Percentiles rank a stretch among this genome's conserved stretches.
Conservation (phyloP, 306 rosid species). For the Vigna mungo region DNA sequence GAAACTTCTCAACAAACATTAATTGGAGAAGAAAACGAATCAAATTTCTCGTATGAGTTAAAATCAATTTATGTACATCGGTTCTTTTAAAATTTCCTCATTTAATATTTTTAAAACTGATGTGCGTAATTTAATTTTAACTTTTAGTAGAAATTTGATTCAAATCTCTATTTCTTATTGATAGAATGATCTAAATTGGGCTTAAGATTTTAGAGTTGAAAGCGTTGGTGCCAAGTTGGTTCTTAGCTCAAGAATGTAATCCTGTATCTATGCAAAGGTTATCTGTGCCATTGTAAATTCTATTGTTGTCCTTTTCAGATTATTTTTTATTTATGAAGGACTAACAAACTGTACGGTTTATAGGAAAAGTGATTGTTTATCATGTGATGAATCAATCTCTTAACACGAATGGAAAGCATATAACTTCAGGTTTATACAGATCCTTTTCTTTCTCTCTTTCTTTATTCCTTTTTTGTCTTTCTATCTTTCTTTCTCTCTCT, state of each 20-base stretch:
- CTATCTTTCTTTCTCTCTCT: no score
- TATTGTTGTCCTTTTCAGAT: slow-evolving; percentile 38
- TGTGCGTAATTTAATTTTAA: slow-evolving; percentile 9
- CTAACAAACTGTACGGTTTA: slow-evolving; percentile 40
- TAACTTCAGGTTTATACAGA: slow-evolving; percentile 14
- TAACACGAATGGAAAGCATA: slow-evolving; percentile 13
- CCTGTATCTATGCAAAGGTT: slow-evolving; percentile 23
- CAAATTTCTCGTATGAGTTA: neutral
- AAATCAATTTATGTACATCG: neutral
- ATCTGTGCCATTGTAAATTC: slow-evolving; percentile 38
- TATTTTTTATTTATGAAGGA: slow-evolving; percentile 32
- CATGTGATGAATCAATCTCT: slow-evolving; percentile 29
- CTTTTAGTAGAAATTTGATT: neutral
- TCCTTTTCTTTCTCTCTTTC: neutral
- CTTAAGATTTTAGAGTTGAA: slow-evolving; percentile 20
- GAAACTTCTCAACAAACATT: neutral
- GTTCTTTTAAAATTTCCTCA: neutral
- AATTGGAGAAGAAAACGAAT: neutral
- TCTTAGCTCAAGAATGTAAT: slow-evolving; percentile 34
- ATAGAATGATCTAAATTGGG: neutral
- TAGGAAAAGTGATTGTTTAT: slow-evolving; percentile 37
- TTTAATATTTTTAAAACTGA: neutral
- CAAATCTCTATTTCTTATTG: neutral
- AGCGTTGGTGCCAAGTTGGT: slow-evolving; percentile 31
- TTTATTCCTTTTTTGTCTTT: no score